Conservation (phyloP, 2,329 filamentous ascomycete species). For the Colletotrichum simmondsii region DNA sequence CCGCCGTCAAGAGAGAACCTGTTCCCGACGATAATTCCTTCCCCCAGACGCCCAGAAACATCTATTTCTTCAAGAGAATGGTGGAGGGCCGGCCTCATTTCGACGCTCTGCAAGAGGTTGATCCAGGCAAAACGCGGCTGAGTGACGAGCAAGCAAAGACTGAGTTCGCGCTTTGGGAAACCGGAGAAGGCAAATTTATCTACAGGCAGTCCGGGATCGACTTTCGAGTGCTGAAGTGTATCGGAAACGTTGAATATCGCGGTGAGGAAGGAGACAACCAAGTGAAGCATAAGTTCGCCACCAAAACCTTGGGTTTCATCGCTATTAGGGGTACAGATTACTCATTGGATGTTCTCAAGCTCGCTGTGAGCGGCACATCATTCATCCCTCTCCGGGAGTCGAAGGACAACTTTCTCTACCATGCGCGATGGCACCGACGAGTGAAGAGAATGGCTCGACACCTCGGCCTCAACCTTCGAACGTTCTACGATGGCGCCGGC, state of each 20-base stretch:
- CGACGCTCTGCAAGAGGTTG: background rate
- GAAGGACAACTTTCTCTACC: constrained; percentile 40
- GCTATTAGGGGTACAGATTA: background rate
- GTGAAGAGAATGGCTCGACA: constrained; percentile 42
- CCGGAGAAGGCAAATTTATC: background rate
- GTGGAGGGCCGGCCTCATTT: background rate
- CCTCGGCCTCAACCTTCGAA: constrained; percentile 43
- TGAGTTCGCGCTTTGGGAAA: background rate
- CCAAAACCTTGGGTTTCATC: background rate
- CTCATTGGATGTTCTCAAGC: background rate
- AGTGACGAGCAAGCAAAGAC: background rate
- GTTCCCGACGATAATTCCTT: too few species aligned
- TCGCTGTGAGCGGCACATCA: background rate
- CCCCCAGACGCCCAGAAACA: too few species aligned
- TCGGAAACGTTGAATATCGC: fast-evolving
- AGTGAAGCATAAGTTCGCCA: background rate
- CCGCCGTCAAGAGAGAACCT: background rate
- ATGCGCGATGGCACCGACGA: constrained; percentile 42
- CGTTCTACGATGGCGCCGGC: constrained; percentile 41
- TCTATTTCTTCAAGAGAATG: constrained; percentile 16
- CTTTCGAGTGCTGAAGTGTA: background rate
- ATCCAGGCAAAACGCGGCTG: background rate
- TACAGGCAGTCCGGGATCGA: background rate
- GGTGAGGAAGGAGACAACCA: too few species aligned
- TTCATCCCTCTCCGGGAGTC: background rate